Base-by-base conservation (phyloP, 164 flowering plant species). In the Dillenia suffruticosa region DNA sequence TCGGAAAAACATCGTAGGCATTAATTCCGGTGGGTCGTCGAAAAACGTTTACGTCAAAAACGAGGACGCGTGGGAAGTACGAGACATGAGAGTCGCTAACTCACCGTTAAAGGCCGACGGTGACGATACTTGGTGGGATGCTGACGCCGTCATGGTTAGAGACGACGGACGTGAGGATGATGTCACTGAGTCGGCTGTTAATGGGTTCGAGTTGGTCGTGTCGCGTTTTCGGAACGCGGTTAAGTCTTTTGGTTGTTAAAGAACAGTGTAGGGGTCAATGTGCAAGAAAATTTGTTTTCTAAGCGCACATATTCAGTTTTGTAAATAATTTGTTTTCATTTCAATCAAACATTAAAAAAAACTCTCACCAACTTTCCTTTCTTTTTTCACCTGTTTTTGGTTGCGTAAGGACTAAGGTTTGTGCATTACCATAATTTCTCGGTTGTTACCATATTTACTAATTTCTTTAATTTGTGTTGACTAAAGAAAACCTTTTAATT, bases 91-190 rank as follows among this genome's bases (percentile, higher is more conserved):
- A 57, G 73, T 60, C 8, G 54, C 61, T 0, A 45, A 22, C 44
- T 40, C 55, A 40, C 82, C 85, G 74, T 70, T 82, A 51, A 67
- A 56, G 49, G 72, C 54, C 12, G 13, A 65, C 12, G 81, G 80
- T 56, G 77, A 58, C 43, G 76, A 71, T 1, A 76, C 76, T 40
- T 82, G 88, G 89, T 85, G 83, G 84, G 85, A 83, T 61, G 82
- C 83, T 32, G 84, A 82, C 72, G 86, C 81, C 71, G 91, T 79
- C 32, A 73, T 77, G 5, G 77, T 73, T 1, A 45, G 56, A 2
- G 74, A 73, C 32, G 81, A 70, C 1, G 52, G 63, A 2, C 26
- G 44, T 11, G 68, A 57, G 14, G 24, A n/a, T 6, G 57, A 8
- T 32, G 14, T 58, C 3, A 61, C 58, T 9, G 51, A 61, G 49